Evolutionary conservation across 2,329 filamentous ascomycete species (phyloP).

Genomic region (Fusarium stilboides): DNA sequence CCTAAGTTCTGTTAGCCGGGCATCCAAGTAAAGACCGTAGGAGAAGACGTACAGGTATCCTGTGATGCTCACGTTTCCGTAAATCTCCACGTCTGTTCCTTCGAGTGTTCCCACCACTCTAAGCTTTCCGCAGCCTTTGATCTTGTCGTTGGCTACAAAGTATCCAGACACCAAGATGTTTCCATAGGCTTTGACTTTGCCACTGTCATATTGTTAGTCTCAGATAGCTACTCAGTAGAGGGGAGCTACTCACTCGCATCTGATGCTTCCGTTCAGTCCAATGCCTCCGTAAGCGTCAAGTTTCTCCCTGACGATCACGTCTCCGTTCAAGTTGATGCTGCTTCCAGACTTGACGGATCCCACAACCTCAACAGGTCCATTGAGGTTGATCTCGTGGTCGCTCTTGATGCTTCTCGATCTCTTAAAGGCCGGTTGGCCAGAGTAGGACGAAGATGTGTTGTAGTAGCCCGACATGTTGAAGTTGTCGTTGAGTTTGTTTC

Average conservation of each 20-base stretch:
- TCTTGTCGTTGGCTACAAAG: conserved; percentile 58
- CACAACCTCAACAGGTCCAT: conserved; percentile 63
- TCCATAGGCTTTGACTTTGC: conserved; percentile 63
- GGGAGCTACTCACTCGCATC: conserved; percentile 57
- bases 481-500: neutral
- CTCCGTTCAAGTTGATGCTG: conserved; percentile 61
- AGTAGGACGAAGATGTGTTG: conserved; percentile 44
- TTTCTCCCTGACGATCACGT: conserved; percentile 61
- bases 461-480: conserved; percentile 50
- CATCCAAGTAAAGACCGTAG: conserved; percentile 9
- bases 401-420: conserved; percentile 60
- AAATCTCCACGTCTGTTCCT: conserved; percentile 62
- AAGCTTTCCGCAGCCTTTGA: conserved; percentile 64
- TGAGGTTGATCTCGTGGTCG: conserved; percentile 58
- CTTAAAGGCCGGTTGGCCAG: conserved; percentile 44
- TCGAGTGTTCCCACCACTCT: conserved; percentile 61
- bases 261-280: conserved; percentile 59
- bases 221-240: accelerated
- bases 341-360: conserved; percentile 64
- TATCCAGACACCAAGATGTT: conserved; percentile 61
- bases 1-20: conserved; percentile 38
- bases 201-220: conserved; percentile 50
- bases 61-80: conserved; percentile 62
- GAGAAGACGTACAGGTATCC: conserved; percentile 58
- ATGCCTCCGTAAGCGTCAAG: conserved; percentile 65